phyloP scores from a whole-genome alignment of 2,329 filamentous ascomycete species.

The Tympanopsis confertula region DNA sequence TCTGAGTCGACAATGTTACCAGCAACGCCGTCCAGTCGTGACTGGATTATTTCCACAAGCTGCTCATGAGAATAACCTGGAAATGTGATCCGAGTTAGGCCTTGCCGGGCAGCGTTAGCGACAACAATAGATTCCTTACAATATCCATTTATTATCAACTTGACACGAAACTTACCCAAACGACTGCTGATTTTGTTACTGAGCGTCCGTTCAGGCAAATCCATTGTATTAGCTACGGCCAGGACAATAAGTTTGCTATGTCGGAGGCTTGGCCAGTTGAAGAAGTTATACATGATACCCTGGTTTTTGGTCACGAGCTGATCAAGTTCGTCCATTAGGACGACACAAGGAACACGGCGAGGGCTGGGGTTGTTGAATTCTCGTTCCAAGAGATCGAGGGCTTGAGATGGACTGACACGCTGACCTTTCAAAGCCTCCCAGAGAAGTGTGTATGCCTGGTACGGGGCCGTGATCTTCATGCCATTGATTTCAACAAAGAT shows the following conservation, averaged over 20 bases:
- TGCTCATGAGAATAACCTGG: constrained; percentile 95
- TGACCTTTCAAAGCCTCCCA: constrained; percentile 96
- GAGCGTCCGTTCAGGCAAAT: constrained; percentile 85
- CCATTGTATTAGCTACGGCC: constrained; percentile 98
- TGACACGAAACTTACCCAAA: too few species aligned
- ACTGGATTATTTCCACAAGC: constrained; percentile 92
- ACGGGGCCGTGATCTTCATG: constrained; percentile 97
- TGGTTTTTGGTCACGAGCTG: constrained; percentile 97
- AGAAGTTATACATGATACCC: constrained; percentile 99
- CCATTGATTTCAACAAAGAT: constrained; percentile 99
- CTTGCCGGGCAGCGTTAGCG: too few species aligned
- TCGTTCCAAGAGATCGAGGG: constrained; percentile 76
- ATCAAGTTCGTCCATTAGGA: constrained; percentile 96
- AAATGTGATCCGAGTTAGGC: constrained; percentile 89
- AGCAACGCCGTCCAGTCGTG: constrained; percentile 74
- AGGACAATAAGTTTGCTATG: constrained; percentile 91
- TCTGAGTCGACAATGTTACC: constrained; percentile 85
- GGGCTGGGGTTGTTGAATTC: constrained; percentile 90
- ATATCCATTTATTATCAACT: too few species aligned
- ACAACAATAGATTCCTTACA: too few species aligned
- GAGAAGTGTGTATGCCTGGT: constrained; percentile 86
- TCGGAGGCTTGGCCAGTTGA: constrained; percentile 91
- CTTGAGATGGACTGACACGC: constrained; percentile 81
- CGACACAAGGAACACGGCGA: constrained; percentile 83
- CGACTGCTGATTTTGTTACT: constrained; percentile 98